Conservation (phyloP, 306 rosid genomes). For the Acacia confusa region DNA sequence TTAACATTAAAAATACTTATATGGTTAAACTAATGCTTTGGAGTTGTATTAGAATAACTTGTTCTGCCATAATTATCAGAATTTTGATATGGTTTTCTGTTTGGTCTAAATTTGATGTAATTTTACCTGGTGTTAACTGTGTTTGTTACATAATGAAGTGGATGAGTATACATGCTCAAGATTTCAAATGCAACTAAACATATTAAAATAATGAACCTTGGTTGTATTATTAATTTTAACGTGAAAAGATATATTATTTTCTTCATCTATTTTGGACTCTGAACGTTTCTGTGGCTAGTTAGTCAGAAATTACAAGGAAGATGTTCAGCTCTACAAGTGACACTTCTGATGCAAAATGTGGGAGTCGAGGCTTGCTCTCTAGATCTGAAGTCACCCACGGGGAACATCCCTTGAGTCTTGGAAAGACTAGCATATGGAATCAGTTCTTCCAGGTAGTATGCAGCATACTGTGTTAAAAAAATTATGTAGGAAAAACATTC, state of each 20-base stretch:
- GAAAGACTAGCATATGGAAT: constrained; percentile 94
- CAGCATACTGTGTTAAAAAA: not conserved
- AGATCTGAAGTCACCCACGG: constrained; percentile 87
- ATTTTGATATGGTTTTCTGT: constrained; percentile 11
- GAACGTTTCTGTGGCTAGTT: constrained; percentile 92
- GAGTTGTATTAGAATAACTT: not conserved
- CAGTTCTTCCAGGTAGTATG: constrained; percentile 89
- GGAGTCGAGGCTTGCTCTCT: constrained; percentile 68
- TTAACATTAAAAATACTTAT: not conserved
- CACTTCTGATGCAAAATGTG: constrained; percentile 55
- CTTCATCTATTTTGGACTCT: constrained; percentile 55
- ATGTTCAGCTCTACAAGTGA: constrained; percentile 59
- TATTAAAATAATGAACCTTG: not conserved
- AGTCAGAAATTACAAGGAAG: constrained; percentile 96
- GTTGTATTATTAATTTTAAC: constrained; percentile 20
- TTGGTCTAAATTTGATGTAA: not conserved
- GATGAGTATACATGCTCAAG: not conserved
- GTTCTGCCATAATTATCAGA: not conserved
- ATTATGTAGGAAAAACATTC: not conserved
- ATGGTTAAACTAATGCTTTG: constrained; percentile 16
- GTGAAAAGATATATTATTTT: constrained; percentile 5
- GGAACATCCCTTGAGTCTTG: constrained; percentile 98
- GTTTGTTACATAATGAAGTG: not conserved
- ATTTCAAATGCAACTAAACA: constrained; percentile 1
- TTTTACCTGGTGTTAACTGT: constrained; percentile 7